These are phyloP conservation scores for Nakaseomyces glabratus DNA, from an alignment of 1,139 yeast genomes.

Conservation along the genomic window DNA sequence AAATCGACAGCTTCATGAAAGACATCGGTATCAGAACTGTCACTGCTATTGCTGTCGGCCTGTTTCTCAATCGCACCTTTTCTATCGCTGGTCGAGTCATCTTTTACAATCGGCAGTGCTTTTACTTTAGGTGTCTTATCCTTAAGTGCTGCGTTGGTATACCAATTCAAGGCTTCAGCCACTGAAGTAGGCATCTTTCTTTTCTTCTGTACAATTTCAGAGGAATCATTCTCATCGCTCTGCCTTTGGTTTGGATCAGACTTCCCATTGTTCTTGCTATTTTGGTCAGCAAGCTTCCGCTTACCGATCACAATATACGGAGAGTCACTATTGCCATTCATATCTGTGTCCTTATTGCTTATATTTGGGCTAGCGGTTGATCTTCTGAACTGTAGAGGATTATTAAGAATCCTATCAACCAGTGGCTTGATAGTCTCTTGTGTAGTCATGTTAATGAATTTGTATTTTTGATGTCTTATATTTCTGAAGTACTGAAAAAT, in stretches of 20 bases:
- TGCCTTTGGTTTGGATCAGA: slow-evolving; percentile 9
- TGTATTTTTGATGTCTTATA: too few species aligned
- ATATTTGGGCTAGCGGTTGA: too few species aligned
- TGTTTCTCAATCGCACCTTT: too few species aligned
- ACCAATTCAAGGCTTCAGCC: slow-evolving; percentile 24
- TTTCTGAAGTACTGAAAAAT: too few species aligned
- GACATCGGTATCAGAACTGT: slow-evolving; percentile 17
- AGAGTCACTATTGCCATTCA: slow-evolving; percentile 3
- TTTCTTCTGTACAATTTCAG: slow-evolving; percentile 6
- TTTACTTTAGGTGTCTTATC: slow-evolving; percentile 6
- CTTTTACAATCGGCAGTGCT: slow-evolving; percentile 21
- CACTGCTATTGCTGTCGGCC: too few species aligned
- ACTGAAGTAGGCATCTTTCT: slow-evolving; percentile 19
- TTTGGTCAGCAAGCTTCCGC: neutral
- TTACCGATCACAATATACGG: slow-evolving; percentile 29
- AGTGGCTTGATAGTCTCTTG: slow-evolving; percentile 32
- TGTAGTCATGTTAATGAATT: slow-evolving; percentile 16
- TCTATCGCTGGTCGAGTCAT: too few species aligned
- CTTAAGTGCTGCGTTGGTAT: slow-evolving; percentile 9
- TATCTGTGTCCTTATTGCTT: slow-evolving; percentile 4
- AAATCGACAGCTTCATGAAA: slow-evolving; percentile 30
- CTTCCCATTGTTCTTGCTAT: slow-evolving; percentile 15
- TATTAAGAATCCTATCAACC: slow-evolving; percentile 49
- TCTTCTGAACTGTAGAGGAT: slow-evolving; percentile 44
- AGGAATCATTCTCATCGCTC: slow-evolving; percentile 10